These are phyloP conservation scores for Striga hermonthica DNA, from an alignment of 305 asterid genomes.

Conservation along the genomic window DNA sequence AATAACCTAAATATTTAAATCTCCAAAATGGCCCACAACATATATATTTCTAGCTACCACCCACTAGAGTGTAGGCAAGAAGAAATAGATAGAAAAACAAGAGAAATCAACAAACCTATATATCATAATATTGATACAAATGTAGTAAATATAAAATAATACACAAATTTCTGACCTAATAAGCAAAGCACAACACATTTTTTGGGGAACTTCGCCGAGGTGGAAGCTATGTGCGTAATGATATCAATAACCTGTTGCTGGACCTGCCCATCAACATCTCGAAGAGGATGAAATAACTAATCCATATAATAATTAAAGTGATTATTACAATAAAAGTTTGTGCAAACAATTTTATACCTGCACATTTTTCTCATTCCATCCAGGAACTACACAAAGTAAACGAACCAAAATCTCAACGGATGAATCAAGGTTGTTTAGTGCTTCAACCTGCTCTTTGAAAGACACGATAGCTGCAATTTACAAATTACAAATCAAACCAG, in stretches of 20 bases:
- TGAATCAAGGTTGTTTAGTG: slow-evolving; percentile 54
- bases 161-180: slow-evolving; percentile 48
- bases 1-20: slow-evolving; percentile 24
- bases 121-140: not conserved
- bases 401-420: slow-evolving; percentile 90
- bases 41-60: slow-evolving; percentile 19
- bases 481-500: slow-evolving; percentile 24
- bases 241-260: slow-evolving; percentile 91
- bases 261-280: slow-evolving; percentile 58
- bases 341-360: slow-evolving; percentile 51
- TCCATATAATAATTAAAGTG: slow-evolving; percentile 24
- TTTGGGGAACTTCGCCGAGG: slow-evolving; percentile 83
- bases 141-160: slow-evolving; percentile 17
- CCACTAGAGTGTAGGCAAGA: slow-evolving; percentile 21
- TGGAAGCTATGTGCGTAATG: slow-evolving; percentile 73
- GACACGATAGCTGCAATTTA: slow-evolving; percentile 81
- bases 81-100: slow-evolving; percentile 13
- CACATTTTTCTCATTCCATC: slow-evolving; percentile 98
- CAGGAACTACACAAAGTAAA: slow-evolving; percentile 87
- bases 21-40: slow-evolving; percentile 20
- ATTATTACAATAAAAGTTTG: slow-evolving; percentile 21
- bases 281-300: slow-evolving; percentile 29
- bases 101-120: slow-evolving; percentile 7
- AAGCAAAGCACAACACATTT: slow-evolving; percentile 93
- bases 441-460: slow-evolving; percentile 89